phyloP scores from a whole-genome alignment of 1,284 basidiomycete species.

The Marasmius tenuissimus region DNA sequence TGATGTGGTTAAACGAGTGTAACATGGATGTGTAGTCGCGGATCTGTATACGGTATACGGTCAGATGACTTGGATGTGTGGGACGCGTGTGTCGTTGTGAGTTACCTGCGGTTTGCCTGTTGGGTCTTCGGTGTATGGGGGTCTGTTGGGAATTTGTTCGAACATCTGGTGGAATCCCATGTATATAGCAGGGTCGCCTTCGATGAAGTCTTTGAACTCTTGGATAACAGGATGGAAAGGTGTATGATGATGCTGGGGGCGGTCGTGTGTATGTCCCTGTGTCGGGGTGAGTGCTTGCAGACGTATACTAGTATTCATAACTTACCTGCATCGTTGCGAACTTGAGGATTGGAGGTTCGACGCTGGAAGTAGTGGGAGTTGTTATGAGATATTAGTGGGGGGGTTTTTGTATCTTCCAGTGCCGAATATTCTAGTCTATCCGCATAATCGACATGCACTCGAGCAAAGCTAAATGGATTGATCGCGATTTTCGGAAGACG shows the following conservation, averaged over 20 bases:
- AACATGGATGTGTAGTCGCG: slow-evolving; percentile 45
- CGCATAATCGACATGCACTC: too few relatives aligned
- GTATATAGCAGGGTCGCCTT: slow-evolving; percentile 33
- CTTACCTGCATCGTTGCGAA: too few relatives aligned
- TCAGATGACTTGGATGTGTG: background rate
- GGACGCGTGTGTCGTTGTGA: too few relatives aligned
- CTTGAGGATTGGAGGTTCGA: slow-evolving; percentile 35
- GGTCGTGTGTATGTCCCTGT: too few relatives aligned
- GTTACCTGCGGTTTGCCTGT: slow-evolving; percentile 26
- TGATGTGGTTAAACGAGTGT: slow-evolving; percentile 40
- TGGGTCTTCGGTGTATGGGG: slow-evolving; percentile 31
- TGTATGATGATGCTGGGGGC: too few relatives aligned
- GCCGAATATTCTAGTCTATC: slow-evolving; percentile 19
- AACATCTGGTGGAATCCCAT: slow-evolving; percentile 36
- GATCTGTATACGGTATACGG: slow-evolving; percentile 24
- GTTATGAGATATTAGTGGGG: slow-evolving; percentile 33
- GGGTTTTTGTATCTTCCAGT: too few relatives aligned
- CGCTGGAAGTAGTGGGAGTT: too few relatives aligned
- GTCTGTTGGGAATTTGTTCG: slow-evolving; percentile 17
- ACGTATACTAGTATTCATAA: too few relatives aligned
- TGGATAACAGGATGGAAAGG: slow-evolving; percentile 32
- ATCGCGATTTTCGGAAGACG: too few relatives aligned
- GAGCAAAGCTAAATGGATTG: too few relatives aligned
- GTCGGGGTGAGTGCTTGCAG: too few relatives aligned
- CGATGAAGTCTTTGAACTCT: slow-evolving; percentile 37